These are phyloP conservation scores for Combretum micranthum DNA, from an alignment of 345 rosid genomes.

Conservation along the genomic window DNA sequence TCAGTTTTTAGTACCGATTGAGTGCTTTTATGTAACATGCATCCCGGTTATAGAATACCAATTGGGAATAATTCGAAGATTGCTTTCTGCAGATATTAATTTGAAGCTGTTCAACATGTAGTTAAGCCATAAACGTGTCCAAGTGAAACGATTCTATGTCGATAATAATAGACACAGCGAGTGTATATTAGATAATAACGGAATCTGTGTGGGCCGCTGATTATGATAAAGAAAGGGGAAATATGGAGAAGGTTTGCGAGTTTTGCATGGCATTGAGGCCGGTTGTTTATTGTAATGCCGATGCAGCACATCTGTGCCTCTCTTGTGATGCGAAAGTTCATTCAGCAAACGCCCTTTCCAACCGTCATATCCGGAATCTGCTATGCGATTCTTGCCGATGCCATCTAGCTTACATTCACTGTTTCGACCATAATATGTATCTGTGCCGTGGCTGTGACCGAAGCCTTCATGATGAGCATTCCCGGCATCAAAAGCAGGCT, in stretches of 20 bases:
- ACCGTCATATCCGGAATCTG: slow-evolving; percentile 66
- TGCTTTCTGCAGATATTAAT: no score
- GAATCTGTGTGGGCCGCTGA: no score
- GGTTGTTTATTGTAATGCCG: slow-evolving; percentile 75
- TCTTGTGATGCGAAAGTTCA: slow-evolving; percentile 84
- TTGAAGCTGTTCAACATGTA: no score
- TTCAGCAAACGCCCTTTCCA: slow-evolving; percentile 79
- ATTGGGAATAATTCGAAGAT: no score
- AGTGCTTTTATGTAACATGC: no score
- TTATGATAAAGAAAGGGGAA: not conserved
- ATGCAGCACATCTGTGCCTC: slow-evolving; percentile 74
- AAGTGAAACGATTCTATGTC: no score
- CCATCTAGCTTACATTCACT: slow-evolving; percentile 41
- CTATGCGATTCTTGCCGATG: slow-evolving; percentile 54
- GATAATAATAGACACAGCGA: no score
- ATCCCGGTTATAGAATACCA: no score
- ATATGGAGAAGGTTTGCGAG: slow-evolving; percentile 31
- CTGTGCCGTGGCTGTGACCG: slow-evolving; percentile 56
- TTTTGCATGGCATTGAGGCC: slow-evolving; percentile 67
- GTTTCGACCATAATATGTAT: slow-evolving; percentile 59
- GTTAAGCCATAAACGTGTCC: no score
- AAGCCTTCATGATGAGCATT: slow-evolving; percentile 34
- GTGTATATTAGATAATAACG: no score
- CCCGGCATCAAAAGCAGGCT: slow-evolving; percentile 39
- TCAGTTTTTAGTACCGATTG: no score